Evolutionary conservation across 2,329 filamentous ascomycete genomes (phyloP).

Genomic region (Sarocladium brachiariae): DNA sequence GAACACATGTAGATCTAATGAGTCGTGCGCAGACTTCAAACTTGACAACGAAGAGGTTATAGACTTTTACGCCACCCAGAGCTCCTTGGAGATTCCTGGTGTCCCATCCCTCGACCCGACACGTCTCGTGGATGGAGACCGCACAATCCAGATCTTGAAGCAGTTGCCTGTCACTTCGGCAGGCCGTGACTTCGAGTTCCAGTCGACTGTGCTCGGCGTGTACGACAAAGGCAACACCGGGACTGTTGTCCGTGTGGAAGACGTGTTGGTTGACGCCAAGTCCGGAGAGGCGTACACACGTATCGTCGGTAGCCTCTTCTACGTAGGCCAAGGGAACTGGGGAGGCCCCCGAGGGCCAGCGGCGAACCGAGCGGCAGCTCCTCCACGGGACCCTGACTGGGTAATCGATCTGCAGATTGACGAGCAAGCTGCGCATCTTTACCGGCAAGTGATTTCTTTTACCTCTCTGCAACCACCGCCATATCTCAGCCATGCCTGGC

Average conservation of each 20-base stretch:
- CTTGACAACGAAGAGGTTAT: conserved; percentile 58
- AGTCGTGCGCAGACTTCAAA: conserved; percentile 50
- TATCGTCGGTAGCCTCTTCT: conserved; percentile 56
- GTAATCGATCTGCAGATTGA: background rate
- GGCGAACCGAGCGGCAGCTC: background rate
- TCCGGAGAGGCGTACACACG: conserved; percentile 55
- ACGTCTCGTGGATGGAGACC: conserved; percentile 61
- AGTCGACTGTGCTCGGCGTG: conserved; percentile 42
- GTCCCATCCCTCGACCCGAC: conserved; percentile 59
- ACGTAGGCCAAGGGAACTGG: conserved; percentile 48
- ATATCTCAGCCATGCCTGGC: background rate
- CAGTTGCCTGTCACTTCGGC: conserved; percentile 54
- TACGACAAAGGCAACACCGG: conserved; percentile 69
- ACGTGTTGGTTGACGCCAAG: conserved; percentile 53
- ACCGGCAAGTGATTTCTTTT: conserved; percentile 7
- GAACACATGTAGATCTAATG: background rate
- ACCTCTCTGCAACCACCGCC: background rate
- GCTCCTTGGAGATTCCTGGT: conserved; percentile 50
- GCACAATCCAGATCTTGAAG: conserved; percentile 56
- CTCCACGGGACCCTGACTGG: conserved; percentile 3
- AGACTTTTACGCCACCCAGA: conserved; percentile 59
- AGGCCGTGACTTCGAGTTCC: conserved; percentile 48
- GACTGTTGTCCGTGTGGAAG: conserved; percentile 61
- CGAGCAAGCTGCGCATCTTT: conserved; percentile 8
- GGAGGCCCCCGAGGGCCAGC: conserved; percentile 33